Conservation (phyloP, 2,329 filamentous ascomycete genomes). For the Verticillium nubilum region DNA sequence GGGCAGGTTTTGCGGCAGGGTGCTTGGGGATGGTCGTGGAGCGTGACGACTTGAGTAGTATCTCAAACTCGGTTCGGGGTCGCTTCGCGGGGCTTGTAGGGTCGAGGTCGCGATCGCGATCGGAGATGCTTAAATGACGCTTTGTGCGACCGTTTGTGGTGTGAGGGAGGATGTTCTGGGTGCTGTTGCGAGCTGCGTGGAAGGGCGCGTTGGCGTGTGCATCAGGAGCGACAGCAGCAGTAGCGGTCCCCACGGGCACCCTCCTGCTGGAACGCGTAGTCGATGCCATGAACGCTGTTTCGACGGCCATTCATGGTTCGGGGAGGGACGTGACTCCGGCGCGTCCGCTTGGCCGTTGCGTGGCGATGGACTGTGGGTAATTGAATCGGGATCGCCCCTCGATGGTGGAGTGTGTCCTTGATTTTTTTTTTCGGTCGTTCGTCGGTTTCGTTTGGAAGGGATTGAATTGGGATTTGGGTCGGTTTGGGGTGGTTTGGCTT, state of each 20-base stretch:
- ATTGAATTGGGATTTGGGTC: not conserved
- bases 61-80: slow-evolving; percentile 48
- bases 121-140: slow-evolving; percentile 38
- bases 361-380: not conserved
- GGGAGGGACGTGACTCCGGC: not conserved
- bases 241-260: slow-evolving; percentile 13
- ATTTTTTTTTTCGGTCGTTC: not conserved
- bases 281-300: slow-evolving; percentile 40
- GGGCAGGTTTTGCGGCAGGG: slow-evolving; percentile 4
- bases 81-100: slow-evolving; percentile 38
- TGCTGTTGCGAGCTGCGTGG: slow-evolving; percentile 23
- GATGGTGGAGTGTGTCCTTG: not conserved
- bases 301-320: slow-evolving; percentile 21
- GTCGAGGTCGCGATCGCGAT: slow-evolving; percentile 41
- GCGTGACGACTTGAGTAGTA: slow-evolving; percentile 25
- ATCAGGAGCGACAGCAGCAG: slow-evolving; percentile 11
- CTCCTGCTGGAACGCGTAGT: slow-evolving; percentile 45
- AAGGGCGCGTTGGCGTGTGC: slow-evolving; percentile 17
- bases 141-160: slow-evolving; percentile 34
- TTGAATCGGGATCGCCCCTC: not conserved
- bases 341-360: slow-evolving; percentile 4
- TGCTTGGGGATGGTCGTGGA: slow-evolving; percentile 16
- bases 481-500: not conserved
- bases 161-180: slow-evolving; percentile 25
- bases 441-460: not conserved